phyloP scores from a whole-genome alignment of 352 stramenopile species.

The Globisporangium megalacanthum region DNA sequence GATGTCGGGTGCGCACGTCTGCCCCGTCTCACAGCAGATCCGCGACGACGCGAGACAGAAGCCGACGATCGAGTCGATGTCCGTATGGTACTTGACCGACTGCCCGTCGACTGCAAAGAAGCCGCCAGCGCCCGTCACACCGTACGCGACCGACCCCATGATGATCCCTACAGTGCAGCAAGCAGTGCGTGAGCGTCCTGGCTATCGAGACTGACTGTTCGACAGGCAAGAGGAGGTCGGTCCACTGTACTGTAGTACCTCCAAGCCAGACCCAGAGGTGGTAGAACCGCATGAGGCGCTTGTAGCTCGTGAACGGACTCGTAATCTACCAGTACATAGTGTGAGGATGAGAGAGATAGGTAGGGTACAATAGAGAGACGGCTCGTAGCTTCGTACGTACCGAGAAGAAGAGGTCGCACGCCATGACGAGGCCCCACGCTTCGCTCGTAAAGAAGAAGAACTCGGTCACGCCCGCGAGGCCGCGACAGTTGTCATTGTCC shows the following conservation, averaged over 20 bases:
- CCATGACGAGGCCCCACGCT: conserved; percentile 85
- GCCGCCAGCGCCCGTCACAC: conserved; percentile 55
- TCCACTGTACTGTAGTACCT: conserved; percentile 12
- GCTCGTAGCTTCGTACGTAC: too few species aligned
- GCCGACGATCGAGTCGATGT: conserved; percentile 61
- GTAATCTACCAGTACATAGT: conserved; percentile 34
- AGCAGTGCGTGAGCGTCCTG: neutral
- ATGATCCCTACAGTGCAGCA: conserved; percentile 31
- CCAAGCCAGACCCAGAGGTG: conserved; percentile 82
- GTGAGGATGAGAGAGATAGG: neutral
- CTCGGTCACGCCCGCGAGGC: conserved; percentile 79
- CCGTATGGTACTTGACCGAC: conserved; percentile 68
- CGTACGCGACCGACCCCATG: conserved; percentile 75
- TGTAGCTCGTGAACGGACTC: conserved; percentile 88
- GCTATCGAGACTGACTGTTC: too few species aligned
- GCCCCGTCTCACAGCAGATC: conserved; percentile 58
- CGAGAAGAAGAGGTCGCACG: conserved; percentile 84
- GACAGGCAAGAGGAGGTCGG: too few species aligned
- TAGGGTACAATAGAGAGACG: neutral
- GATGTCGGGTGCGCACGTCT: conserved; percentile 36
- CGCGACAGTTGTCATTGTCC: conserved; percentile 41
- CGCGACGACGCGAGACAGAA: conserved; percentile 82
- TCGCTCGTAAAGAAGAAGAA: conserved; percentile 89
- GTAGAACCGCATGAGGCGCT: conserved; percentile 87
- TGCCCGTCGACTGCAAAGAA: conserved; percentile 85